Evolutionary conservation across 805 yeast genomes (phyloP).

Genomic region (Zygosaccharomyces rouxii): DNA sequence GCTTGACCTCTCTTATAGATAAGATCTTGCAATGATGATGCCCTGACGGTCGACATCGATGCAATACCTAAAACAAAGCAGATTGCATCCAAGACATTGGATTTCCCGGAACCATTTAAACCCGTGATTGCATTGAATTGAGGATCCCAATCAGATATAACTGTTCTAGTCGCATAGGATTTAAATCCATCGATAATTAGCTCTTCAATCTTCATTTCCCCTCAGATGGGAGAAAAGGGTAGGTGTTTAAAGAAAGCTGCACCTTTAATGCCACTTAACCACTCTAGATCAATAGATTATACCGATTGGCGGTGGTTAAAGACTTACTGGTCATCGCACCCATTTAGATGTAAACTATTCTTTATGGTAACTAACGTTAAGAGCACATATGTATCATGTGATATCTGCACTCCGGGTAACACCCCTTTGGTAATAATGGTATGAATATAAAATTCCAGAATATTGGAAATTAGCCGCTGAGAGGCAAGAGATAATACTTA

Average conservation of each 20-base stretch:
- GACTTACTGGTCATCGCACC: background rate
- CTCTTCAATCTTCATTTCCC: constrained; percentile 84
- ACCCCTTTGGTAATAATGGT: too few relatives aligned
- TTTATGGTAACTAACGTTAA: background rate
- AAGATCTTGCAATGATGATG: constrained; percentile 86
- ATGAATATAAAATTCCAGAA: too few relatives aligned
- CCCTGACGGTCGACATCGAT: constrained; percentile 91
- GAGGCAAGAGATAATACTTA: too few relatives aligned
- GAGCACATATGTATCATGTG: background rate
- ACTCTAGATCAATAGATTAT: background rate
- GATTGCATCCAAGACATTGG: constrained; percentile 92
- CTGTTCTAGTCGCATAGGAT: constrained; percentile 95
- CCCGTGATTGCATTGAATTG: constrained; percentile 98
- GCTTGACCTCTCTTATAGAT: constrained; percentile 98
- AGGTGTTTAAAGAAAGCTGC: background rate
- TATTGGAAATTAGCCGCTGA: too few relatives aligned
- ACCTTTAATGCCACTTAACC: background rate
- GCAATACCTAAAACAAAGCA: constrained; percentile 98
- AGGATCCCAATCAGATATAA: constrained; percentile 90
- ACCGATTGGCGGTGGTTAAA: background rate
- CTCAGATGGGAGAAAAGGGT: background rate
- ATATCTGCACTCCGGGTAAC: background rate
- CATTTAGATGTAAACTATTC: background rate
- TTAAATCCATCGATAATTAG: constrained; percentile 96
- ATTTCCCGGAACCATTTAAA: constrained; percentile 94